These are phyloP conservation scores for Gamarada debralockiae DNA, from an alignment of 495 filamentous ascomycete genomes.

Conservation along the genomic window DNA sequence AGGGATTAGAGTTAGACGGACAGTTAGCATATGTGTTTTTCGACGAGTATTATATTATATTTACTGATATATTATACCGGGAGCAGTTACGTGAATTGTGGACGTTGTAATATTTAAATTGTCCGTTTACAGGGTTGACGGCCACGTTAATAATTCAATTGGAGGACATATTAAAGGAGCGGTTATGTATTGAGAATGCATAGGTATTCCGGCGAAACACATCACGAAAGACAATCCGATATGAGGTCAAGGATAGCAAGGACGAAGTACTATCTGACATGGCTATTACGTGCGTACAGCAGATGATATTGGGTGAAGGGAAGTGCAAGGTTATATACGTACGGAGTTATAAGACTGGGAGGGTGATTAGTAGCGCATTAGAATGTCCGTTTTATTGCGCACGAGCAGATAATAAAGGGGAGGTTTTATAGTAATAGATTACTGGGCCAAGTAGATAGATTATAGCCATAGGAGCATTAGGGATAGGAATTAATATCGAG, in stretches of 20 bases:
- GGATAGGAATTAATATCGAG: too few relatives aligned
- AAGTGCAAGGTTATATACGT: neutral
- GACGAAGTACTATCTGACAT: neutral
- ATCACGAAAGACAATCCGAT: neutral
- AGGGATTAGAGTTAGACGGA: neutral
- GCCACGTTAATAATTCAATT: neutral
- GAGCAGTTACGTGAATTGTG: neutral
- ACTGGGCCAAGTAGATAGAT: neutral
- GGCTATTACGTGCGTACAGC: neutral
- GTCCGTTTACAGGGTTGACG: neutral
- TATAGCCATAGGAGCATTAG: slow-evolving; percentile 1
- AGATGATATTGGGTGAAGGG: neutral
- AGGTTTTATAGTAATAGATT: neutral
- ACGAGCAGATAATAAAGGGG: neutral
- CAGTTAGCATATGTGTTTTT: neutral
- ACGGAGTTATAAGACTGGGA: neutral
- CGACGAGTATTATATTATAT: neutral
- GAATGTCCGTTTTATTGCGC: neutral
- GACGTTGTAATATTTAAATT: neutral
- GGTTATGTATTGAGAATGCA: neutral
- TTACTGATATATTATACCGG: slow-evolving; percentile 4
- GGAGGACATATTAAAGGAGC: neutral
- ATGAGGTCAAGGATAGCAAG: neutral
- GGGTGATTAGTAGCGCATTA: neutral
- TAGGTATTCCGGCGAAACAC: neutral